Base-by-base conservation (phyloP, 805 yeast species). In the Yamadazyma akitaensis region DNA sequence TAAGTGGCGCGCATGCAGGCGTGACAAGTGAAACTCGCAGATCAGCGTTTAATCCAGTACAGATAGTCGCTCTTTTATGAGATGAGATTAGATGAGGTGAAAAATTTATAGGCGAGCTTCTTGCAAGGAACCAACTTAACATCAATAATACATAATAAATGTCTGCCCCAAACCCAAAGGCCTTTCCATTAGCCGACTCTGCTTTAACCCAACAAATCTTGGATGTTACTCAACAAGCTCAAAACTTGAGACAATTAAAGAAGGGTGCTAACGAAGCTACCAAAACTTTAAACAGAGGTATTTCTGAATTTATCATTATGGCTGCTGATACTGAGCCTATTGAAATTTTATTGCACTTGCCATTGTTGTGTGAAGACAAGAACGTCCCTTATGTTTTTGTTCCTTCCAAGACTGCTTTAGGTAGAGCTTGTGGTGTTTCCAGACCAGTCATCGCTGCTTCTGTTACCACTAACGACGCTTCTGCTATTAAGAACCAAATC, bases 191-290 rank as follows among this genome's bases (percentile, higher is more conserved):
- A 67, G 97, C 99, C 63, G 98, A 94, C 70, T 85, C 96, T 57
- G 90, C 85, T 59, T 81, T 95, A 62, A 77, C 96, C 58, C 97
- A 94, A 78, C 97, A 92, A 77, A 92, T 94, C 73, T 81, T 94
- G 67, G 98, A 94, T 64, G 91, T 94, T 68, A 94, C 88, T 62
- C 99, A 94, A 78, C 99, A 94, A 79, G 89, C 97, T 53, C 91
- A 96, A 64, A 90, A 87, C 77, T 82, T 94, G 70, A 90, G 98
- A 80, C 99, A 94, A 77, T 83, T 94, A 73, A 94, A 94, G 82
- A 94, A 94, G 75, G 99, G 99, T 75, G 99, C 99, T 60, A 94
- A 94, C 73, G 99, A 94, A 79, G 96, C 98, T 65, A 94, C 97
- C 76, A 92, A 92, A 82, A 92, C 97, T 62, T 82, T 92, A 76